Conservation (phyloP, 2,329 filamentous ascomycete species). For the Cordyceps sp. region DNA sequence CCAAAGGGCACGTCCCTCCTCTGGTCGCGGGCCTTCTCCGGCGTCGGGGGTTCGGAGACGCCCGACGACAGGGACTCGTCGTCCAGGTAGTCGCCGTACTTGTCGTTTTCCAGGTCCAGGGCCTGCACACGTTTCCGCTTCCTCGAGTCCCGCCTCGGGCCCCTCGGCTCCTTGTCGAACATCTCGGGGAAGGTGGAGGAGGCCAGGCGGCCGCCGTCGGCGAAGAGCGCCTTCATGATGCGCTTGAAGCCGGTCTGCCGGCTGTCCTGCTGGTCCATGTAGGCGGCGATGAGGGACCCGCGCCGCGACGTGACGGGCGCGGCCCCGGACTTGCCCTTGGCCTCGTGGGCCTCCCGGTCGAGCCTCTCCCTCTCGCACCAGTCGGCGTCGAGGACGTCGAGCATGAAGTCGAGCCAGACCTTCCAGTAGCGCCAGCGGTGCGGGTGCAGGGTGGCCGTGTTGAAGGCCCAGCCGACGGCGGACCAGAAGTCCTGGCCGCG, state of each 20-base stretch:
- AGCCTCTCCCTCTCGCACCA: conserved; percentile 39
- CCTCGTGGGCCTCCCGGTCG: conserved; percentile 20
- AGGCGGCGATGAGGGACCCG: conserved; percentile 43
- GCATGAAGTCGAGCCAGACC: conserved; percentile 62
- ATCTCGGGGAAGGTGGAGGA: conserved; percentile 44
- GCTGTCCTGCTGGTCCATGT: conserved; percentile 30
- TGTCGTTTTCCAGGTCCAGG: conserved; percentile 41
- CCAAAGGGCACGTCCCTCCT: conserved; percentile 8
- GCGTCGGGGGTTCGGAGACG: conserved; percentile 27
- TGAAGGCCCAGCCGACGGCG: conserved; percentile 81
- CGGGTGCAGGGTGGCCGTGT: conserved; percentile 60
- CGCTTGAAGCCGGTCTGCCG: conserved; percentile 30
- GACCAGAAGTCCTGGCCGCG: conserved; percentile 82
- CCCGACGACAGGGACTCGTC: conserved; percentile 34
- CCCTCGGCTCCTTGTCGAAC: conserved; percentile 44
- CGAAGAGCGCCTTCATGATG: conserved; percentile 50
- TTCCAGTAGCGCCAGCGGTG: conserved; percentile 71
- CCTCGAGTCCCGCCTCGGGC: conserved; percentile 20
- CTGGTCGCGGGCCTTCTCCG: conserved; percentile 17
- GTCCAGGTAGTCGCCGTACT: conserved; percentile 44
- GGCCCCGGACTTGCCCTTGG: conserved; percentile 7
- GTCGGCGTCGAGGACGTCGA: conserved; percentile 62
- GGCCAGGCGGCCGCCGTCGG: conserved; percentile 40
- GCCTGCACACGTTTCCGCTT: conserved; percentile 31
- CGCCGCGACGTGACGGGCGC: conserved; percentile 18